Evolutionary conservation across 2,329 filamentous ascomycete species (phyloP), one percentile per base, ranked within the genome.

Genomic region (Aspergillus sp.): DNA sequence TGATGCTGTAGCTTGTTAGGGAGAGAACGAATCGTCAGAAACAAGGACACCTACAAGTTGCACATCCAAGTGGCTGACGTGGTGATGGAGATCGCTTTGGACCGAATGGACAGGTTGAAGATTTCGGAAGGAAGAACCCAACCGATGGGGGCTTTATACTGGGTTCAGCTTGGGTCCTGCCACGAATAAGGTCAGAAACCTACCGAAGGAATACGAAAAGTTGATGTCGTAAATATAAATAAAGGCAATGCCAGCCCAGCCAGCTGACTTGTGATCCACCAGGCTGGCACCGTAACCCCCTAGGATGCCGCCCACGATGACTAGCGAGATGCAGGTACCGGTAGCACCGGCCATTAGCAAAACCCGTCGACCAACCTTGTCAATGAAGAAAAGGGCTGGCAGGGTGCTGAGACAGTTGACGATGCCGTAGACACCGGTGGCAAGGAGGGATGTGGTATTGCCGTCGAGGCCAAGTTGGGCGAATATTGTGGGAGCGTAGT

Each of bases 401-500:
- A 75, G 63, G 3, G 74, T 68, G 61, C 68, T 69, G 48, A 74
- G 61, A 54, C 69, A 67, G 63, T 78, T 73, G 59, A 74, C 68
- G 30, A 77, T 75, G 12, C 76, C 72, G 20, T 75, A 76, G 0
- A 75, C 69, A 19, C 72, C 72, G 1, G 73, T 72, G 34, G 71
- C 70, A 13, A 51, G 48, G 34, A 51, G 48, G 2, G 48, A 51
- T 5, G 48, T 37, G 15, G 71, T 73, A 52, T 74, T 74, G 3
- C 71, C 70, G 80, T 51, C 48, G 11, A 51, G 68, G 0, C 80
- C 80, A 1, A 82, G 65, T 47, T 77, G 74, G 0, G 57, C 64
- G 61, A 81, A 81, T 15, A 81, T 79, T 1, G 72, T 79, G 0
- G 79, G 79, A 0, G 78, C 77, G 52, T 81, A 81, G 66, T 80